Evolutionary conservation across 768 basidiomycete species (phyloP).

Genomic region (Rhizopogon sp.): DNA sequence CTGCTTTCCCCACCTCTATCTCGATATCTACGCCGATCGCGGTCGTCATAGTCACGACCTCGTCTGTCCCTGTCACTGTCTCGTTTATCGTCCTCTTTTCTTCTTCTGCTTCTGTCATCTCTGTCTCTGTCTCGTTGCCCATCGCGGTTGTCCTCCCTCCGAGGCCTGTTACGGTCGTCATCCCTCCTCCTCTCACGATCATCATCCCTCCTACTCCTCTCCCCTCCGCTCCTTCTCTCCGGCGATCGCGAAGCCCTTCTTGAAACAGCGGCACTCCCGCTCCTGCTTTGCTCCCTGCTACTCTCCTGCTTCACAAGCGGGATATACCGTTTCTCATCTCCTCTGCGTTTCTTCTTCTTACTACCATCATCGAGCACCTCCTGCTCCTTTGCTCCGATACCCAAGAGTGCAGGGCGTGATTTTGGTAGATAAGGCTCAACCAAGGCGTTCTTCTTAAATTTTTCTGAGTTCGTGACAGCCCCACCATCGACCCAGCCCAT

Average conservation of each 20-base stretch:
- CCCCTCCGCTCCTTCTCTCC: slow-evolving; percentile 14
- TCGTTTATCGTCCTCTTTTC: slow-evolving; percentile 20
- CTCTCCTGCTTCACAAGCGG: slow-evolving; percentile 75
- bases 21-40: slow-evolving; percentile 1
- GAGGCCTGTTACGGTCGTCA: slow-evolving; percentile 4
- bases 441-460: slow-evolving; percentile 48
- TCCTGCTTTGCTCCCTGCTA: slow-evolving; percentile 28
- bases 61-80: slow-evolving; percentile 25
- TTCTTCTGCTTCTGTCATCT: slow-evolving; percentile 23
- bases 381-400: slow-evolving; percentile 90
- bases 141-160: slow-evolving; percentile 18
- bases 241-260: slow-evolving; percentile 51
- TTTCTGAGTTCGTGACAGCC: slow-evolving; percentile 55
- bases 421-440: slow-evolving; percentile 79
- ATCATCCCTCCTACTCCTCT: slow-evolving; percentile 4
- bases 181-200: slow-evolving; percentile 13
- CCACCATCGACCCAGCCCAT: slow-evolving; percentile 95
- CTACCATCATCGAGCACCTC: slow-evolving; percentile 69
- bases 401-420: slow-evolving; percentile 80
- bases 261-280: slow-evolving; percentile 39
- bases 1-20: slow-evolving; percentile 5
- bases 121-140: slow-evolving; percentile 15
- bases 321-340: slow-evolving; percentile 71
- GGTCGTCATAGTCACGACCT: slow-evolving; percentile 22
- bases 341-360: slow-evolving; percentile 41